Conservation (phyloP, 768 basidiomycete species). For the Boletus barrowsii region DNA sequence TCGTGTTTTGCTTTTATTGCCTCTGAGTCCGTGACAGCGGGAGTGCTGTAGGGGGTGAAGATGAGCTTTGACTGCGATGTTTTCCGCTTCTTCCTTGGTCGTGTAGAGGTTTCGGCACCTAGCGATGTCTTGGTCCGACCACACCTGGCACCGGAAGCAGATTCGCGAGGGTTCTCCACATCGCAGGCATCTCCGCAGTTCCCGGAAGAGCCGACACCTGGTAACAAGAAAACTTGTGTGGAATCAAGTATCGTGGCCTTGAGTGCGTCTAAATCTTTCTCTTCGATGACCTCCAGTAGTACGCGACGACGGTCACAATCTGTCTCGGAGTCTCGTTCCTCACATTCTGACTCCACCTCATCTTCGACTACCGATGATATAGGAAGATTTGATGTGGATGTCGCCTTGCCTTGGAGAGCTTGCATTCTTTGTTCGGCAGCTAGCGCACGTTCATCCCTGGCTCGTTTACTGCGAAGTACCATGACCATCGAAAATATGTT, state of each 20-base stretch:
- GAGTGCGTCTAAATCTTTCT: slow-evolving; percentile 42
- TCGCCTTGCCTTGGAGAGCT: slow-evolving; percentile 37
- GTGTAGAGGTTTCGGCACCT: neutral
- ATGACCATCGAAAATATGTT: neutral
- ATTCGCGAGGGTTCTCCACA: neutral
- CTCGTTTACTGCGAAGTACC: slow-evolving; percentile 56
- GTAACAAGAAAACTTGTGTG: slow-evolving; percentile 50
- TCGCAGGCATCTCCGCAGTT: slow-evolving; percentile 1
- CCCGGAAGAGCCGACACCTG: slow-evolving; percentile 6
- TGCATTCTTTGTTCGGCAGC: slow-evolving; percentile 66
- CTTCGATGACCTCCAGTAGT: slow-evolving; percentile 46
- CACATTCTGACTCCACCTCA: slow-evolving; percentile 37
- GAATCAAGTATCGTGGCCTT: slow-evolving; percentile 44
- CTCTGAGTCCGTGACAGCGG: neutral
- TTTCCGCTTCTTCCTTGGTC: slow-evolving; percentile 20
- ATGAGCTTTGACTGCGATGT: slow-evolving; percentile 16
- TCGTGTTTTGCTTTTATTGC: slow-evolving; percentile 37
- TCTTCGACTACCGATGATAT: slow-evolving; percentile 19
- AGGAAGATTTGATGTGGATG: slow-evolving; percentile 4
- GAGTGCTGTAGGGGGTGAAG: neutral
- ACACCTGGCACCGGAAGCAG: neutral
- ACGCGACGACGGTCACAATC: slow-evolving; percentile 49
- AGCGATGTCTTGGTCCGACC: neutral
- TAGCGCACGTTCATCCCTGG: slow-evolving; percentile 72
- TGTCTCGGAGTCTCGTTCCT: slow-evolving; percentile 44